These are phyloP conservation scores for Pythium coloratum DNA, from an alignment of 352 stramenopile genomes.

Conservation along the genomic window DNA sequence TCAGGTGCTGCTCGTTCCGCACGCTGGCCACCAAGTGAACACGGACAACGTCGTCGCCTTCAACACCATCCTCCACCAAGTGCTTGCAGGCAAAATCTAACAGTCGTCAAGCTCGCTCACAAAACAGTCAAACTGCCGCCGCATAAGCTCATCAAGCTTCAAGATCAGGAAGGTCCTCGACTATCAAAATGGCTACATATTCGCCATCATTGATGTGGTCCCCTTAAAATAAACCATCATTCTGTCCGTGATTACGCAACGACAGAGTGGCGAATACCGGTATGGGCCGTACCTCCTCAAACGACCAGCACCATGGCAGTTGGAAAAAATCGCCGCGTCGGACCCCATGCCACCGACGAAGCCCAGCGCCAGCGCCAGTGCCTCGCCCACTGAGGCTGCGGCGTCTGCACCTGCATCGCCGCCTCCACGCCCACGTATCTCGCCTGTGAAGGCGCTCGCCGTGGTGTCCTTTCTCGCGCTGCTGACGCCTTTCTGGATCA, in stretches of 20 bases:
- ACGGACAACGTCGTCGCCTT: slow-evolving; percentile 63
- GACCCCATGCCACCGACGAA: background rate
- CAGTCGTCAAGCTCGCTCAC: too few relatives aligned
- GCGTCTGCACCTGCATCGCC: background rate
- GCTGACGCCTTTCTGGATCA: slow-evolving; percentile 45
- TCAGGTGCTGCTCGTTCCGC: slow-evolving; percentile 43
- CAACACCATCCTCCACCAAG: slow-evolving; percentile 45
- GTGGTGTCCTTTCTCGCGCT: slow-evolving; percentile 32
- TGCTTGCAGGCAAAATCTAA: slow-evolving; percentile 14
- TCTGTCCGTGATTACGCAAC: background rate
- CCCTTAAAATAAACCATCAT: slow-evolving; percentile 7
- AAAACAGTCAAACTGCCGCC: too few relatives aligned
- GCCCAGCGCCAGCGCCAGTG: background rate
- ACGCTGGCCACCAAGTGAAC: slow-evolving; percentile 62
- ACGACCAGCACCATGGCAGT: too few relatives aligned
- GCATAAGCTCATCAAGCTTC: too few relatives aligned
- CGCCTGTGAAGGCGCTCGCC: slow-evolving; percentile 23
- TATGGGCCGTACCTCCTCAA: background rate
- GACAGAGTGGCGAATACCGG: too few relatives aligned
- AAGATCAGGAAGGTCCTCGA: background rate
- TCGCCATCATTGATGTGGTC: slow-evolving; percentile 4
- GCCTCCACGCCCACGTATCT: slow-evolving; percentile 18
- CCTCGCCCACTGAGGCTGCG: background rate
- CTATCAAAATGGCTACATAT: slow-evolving; percentile 15
- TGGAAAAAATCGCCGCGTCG: too few relatives aligned